Base-by-base conservation (phyloP, 2,329 filamentous ascomycete species). In the Tolypocladium ophioglossoides region DNA sequence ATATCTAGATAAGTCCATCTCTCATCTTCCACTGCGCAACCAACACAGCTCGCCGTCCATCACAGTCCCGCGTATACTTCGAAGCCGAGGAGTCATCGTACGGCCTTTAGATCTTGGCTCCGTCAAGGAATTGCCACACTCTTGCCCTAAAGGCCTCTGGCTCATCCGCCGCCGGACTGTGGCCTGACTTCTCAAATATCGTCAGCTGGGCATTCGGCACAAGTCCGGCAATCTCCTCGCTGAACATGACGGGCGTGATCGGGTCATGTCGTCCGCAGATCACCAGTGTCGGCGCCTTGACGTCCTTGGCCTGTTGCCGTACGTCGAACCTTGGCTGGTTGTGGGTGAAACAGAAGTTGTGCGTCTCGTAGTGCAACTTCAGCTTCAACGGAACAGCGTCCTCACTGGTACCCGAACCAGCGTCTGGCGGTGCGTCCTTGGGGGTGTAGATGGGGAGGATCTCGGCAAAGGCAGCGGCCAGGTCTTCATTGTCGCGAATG, bases 271-370 rank as follows among this genome's bases (percentile, higher is more conserved):
- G 51, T 18, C 63, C 62, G 11, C 57, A 59, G 5, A 57, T 41
- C 1, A 64, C 52, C 14, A 64, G 54, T 1, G 61, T 62, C 9
- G 60, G 62, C 12, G 51, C 55, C 6, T 47, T 49, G 27, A 65
- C 58, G 3, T 61, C 53, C 2, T 34, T n/a, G 12, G 63, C 51
- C 14, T 52, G 57, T 2, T 51, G 10, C 6, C 62, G 56, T 24
- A 65, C 53, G 49, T 64, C 60, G n/a, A 64, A 59, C 6, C 58
- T 53, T 1, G 61, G 60, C 34, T 55, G 44, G 27, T 57, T 64
- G 40, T 56, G 54, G 2, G 59, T 58, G 37, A 62, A 61, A 14
- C 62, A 60, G 18, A 58, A 57, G 52, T 64, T 63, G 35, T 63
- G 59, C 16, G 58, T 61, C 46, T 63, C 55, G 32, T 57, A 63